Evolutionary conservation across 2,329 filamentous ascomycete species (phyloP).

Genomic region (Hypoxylon sp.): DNA sequence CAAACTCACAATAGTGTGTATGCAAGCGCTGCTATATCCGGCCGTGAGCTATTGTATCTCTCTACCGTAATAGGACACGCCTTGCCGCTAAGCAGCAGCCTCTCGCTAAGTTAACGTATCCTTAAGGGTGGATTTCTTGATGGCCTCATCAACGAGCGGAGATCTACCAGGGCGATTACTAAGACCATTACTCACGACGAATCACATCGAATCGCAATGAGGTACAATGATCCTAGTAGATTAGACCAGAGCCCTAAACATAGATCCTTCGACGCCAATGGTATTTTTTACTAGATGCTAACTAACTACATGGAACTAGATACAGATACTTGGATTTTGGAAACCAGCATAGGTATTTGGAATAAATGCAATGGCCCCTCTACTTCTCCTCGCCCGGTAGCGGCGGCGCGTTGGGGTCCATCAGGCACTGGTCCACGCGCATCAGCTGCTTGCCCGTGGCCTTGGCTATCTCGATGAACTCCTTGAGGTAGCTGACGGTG

Average conservation of each 20-base stretch:
- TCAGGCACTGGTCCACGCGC: conserved; percentile 77
- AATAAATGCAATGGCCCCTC: not conserved
- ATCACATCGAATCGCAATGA: not conserved
- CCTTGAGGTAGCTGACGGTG: conserved; percentile 73
- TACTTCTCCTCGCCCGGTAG: conserved; percentile 38
- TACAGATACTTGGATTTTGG: conserved; percentile 8
- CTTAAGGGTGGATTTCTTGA: conserved; percentile 2
- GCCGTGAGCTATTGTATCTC: not conserved
- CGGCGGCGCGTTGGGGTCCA: conserved; percentile 71
- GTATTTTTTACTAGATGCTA: conserved; percentile 21
- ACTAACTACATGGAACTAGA: conserved; percentile 16
- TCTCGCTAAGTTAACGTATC: not conserved
- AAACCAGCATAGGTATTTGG: not conserved
- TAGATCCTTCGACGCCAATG: not conserved
- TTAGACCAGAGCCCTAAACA: not conserved
- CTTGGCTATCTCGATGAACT: conserved; percentile 77
- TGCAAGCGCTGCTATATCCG: conserved; percentile 4
- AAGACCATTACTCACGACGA: conserved; percentile 2
- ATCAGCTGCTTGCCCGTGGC: conserved; percentile 74
- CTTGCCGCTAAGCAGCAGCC: not conserved
- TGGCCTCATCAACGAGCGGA: not conserved
- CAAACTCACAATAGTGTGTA: not conserved
- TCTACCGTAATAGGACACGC: not conserved
- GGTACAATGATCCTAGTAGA: not conserved
- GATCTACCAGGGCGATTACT: conserved; percentile 36